phyloP scores from a whole-genome alignment of 2,329 filamentous ascomycete species.

The Hypoxylon sp. region DNA sequence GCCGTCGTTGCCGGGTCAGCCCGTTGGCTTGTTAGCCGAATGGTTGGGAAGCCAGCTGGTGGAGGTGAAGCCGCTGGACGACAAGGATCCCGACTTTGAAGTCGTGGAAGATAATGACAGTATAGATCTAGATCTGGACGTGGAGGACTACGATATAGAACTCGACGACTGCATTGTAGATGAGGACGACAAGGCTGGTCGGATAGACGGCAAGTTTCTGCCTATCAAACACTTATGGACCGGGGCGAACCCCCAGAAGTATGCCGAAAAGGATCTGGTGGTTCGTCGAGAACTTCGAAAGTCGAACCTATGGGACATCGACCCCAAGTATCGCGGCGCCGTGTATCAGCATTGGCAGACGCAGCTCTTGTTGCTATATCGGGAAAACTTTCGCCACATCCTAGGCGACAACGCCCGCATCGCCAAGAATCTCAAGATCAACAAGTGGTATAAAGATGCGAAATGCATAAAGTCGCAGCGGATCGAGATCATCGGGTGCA shows the following conservation, averaged over 20 bases:
- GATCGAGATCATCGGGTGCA: conserved; percentile 73
- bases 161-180: conserved; percentile 56
- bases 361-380: conserved; percentile 64
- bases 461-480: conserved; percentile 55
- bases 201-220: conserved; percentile 63
- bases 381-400: conserved; percentile 63
- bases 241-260: conserved; percentile 50
- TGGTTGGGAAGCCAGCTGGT: conserved; percentile 71
- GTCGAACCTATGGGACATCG: conserved; percentile 73
- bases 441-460: conserved; percentile 71
- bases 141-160: conserved; percentile 64
- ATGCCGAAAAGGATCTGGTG: conserved; percentile 47
- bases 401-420: conserved; percentile 65
- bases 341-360: conserved; percentile 77
- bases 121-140: conserved; percentile 72
- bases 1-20: conserved; percentile 35
- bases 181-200: conserved; percentile 55
- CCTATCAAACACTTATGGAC: conserved; percentile 60
- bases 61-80: conserved; percentile 45
- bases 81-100: conserved; percentile 50
- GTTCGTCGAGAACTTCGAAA: conserved; percentile 57
- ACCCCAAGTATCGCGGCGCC: conserved; percentile 67
- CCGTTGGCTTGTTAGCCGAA: conserved; percentile 60
- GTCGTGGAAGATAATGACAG: conserved; percentile 61
- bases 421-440: conserved; percentile 68